Conservation (phyloP, 169 alveolate genomes). For the Perkinsus olseni region DNA sequence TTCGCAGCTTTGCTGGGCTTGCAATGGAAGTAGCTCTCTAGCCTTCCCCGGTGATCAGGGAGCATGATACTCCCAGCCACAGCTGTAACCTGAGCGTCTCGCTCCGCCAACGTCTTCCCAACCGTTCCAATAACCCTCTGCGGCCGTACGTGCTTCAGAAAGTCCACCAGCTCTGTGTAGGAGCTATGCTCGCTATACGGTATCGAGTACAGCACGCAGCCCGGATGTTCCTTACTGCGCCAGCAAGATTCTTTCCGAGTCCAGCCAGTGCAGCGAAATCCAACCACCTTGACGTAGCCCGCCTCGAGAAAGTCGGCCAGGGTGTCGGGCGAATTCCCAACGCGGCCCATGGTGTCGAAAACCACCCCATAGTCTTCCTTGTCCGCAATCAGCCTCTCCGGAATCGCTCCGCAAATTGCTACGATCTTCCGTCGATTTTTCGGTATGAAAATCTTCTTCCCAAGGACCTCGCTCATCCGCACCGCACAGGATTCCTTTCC, state of each 20-base stretch:
- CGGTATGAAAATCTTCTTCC: neutral
- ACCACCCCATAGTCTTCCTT: neutral
- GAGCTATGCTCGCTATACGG: neutral
- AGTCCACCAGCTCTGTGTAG: neutral
- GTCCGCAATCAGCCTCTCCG: neutral
- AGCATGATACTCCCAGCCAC: neutral
- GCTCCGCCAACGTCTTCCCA: neutral
- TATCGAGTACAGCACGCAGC: neutral
- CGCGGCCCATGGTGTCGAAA: neutral
- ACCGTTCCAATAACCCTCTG: neutral
- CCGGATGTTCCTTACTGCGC: neutral
- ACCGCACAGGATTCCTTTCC: neutral
- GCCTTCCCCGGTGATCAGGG: neutral
- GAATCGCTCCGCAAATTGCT: neutral
- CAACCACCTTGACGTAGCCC: neutral
- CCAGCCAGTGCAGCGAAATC: neutral
- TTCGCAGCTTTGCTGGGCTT: neutral
- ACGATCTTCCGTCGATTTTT: neutral
- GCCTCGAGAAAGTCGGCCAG: neutral
- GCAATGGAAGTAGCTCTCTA: neutral
- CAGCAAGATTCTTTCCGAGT: neutral
- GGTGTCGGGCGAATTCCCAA: neutral
- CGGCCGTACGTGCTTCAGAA: neutral
- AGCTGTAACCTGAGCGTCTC: neutral
- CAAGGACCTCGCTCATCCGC: neutral